Conservation (phyloP, 1,139 yeast species). For the Yamadazyma taylorii region DNA sequence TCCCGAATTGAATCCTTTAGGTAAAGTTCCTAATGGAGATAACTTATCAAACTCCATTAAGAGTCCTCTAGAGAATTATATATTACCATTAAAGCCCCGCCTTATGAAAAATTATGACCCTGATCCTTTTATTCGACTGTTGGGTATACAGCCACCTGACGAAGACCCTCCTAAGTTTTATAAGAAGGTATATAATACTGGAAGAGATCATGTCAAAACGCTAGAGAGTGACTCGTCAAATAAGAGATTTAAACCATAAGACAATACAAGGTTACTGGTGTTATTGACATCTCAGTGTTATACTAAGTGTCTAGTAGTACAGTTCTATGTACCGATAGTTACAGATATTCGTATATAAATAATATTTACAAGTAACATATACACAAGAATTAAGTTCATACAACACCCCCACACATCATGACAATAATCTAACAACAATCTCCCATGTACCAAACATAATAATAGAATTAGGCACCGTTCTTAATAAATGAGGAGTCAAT, state of each 20-base stretch:
- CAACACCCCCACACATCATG: conserved; percentile 21
- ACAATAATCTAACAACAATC: conserved; percentile 70
- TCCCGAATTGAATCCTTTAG: conserved; percentile 48
- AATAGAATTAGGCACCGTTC: conserved; percentile 97
- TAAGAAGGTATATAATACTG: conserved; percentile 36
- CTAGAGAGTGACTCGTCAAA: no score
- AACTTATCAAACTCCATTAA: conserved; percentile 8
- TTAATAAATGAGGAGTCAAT: conserved; percentile 88
- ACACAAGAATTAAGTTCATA: conserved; percentile 4
- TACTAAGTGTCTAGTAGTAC: no score
- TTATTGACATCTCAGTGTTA: no score
- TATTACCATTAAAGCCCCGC: conserved; percentile 24
- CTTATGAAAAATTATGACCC: conserved; percentile 15
- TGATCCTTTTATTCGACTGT: conserved; percentile 30
- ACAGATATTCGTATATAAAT: no score
- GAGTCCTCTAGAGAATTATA: conserved; percentile 24
- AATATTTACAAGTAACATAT: conserved; percentile 13
- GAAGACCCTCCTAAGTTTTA: conserved; percentile 44
- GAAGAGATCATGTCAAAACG: conserved; percentile 10
- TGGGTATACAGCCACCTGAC: conserved; percentile 33
- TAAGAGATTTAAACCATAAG: not conserved
- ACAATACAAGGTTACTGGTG: no score
- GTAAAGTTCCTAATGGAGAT: conserved; percentile 34
- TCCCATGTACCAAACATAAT: conserved; percentile 99
- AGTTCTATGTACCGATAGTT: no score